phyloP scores from a whole-genome alignment of 305 asterid genomes.

The Rubia tinctorum region DNA sequence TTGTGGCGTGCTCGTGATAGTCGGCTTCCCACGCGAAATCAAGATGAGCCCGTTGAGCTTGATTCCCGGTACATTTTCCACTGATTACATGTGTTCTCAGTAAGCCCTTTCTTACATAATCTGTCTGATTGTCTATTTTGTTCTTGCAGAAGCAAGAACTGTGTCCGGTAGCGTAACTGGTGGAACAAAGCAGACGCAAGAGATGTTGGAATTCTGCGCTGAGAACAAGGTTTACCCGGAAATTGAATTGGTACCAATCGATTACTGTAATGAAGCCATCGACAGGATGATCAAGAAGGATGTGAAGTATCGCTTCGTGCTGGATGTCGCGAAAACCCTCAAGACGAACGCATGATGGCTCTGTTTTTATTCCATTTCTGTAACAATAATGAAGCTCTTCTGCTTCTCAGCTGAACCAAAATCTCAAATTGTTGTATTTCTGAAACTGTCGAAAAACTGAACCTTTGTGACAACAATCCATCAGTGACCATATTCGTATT shows the following conservation, averaged over 20 bases:
- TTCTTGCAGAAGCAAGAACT: conserved; percentile 48
- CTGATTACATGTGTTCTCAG: too few species aligned
- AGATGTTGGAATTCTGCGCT: conserved; percentile 88
- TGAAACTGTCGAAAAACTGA: background rate
- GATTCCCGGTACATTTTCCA: conserved; percentile 37
- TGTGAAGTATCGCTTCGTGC: conserved; percentile 79
- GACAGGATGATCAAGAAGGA: conserved; percentile 80
- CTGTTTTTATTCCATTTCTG: background rate
- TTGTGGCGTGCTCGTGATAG: conserved; percentile 65
- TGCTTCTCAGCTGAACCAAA: background rate
- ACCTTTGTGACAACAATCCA: background rate
- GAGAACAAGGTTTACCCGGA: conserved; percentile 73
- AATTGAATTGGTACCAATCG: conserved; percentile 60
- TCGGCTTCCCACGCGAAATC: conserved; percentile 85
- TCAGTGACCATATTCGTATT: background rate
- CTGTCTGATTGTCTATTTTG: background rate
- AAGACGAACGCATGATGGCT: conserved; percentile 18
- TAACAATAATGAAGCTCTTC: background rate
- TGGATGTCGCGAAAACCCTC: conserved; percentile 75
- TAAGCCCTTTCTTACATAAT: background rate
- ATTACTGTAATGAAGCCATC: conserved; percentile 67
- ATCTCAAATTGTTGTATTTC: background rate
- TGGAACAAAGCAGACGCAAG: conserved; percentile 76
- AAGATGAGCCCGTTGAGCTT: conserved; percentile 56
- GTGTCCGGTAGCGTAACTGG: conserved; percentile 72